These are phyloP conservation scores for Amorphotheca resinae DNA, from an alignment of 495 filamentous ascomycete genomes.

Conservation along the genomic window DNA sequence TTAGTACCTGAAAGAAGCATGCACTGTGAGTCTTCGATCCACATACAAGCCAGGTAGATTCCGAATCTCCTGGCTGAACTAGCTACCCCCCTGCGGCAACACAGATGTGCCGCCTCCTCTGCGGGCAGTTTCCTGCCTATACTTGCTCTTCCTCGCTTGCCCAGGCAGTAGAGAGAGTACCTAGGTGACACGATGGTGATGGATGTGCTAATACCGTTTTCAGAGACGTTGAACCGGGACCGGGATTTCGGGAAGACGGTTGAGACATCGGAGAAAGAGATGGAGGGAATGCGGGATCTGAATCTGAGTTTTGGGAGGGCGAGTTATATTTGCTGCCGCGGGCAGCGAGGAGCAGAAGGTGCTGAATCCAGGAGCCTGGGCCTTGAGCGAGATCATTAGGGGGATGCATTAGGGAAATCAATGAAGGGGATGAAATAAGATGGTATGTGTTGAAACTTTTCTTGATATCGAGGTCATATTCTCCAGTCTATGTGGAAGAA, in stretches of 20 bases:
- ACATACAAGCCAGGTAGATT: too few relatives aligned
- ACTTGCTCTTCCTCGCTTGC: too few relatives aligned
- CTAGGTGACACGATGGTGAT: conserved; percentile 23
- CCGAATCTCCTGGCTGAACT: too few relatives aligned
- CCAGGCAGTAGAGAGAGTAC: conserved; percentile 34
- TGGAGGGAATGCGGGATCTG: conserved; percentile 40
- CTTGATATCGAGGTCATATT: too few relatives aligned
- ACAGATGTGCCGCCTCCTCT: too few relatives aligned
- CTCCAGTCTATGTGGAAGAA: too few relatives aligned
- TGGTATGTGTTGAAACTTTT: too few relatives aligned
- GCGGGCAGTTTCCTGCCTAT: conserved; percentile 39
- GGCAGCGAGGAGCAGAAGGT: conserved; percentile 30
- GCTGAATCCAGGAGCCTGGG: conserved; percentile 51
- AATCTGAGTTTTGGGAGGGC: conserved; percentile 45
- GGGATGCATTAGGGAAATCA: conserved; percentile 28
- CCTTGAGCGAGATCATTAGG: conserved; percentile 43
- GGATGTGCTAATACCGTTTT: conserved; percentile 28
- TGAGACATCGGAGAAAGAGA: conserved; percentile 38
- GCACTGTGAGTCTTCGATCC: too few relatives aligned
- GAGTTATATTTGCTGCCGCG: conserved; percentile 40
- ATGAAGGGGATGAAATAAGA: too few relatives aligned
- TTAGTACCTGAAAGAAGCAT: too few relatives aligned
- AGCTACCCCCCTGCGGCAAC: too few relatives aligned
- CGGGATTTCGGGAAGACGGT: conserved; percentile 37
- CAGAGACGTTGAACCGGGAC: conserved; percentile 30